Conservation (phyloP, 139 green algal species). For the Nannochloris sp. region DNA sequence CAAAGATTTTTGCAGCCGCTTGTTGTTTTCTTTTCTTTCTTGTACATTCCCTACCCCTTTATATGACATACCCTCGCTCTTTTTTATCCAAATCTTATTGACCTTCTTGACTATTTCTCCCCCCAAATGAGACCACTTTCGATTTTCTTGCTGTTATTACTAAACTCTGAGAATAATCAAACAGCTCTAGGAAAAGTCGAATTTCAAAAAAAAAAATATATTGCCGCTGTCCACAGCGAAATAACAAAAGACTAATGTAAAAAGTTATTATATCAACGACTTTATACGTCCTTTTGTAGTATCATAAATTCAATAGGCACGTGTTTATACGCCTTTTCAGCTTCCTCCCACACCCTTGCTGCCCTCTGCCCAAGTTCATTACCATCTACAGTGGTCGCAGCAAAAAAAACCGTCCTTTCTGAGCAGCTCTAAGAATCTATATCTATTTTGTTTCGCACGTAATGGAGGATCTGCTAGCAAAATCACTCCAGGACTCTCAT, state of each 20-base stretch:
- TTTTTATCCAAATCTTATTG: no score
- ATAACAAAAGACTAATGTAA: not conserved
- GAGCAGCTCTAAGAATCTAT: constrained; percentile 32
- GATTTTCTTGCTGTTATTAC: no score
- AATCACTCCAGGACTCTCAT: not conserved
- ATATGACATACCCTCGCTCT: no score
- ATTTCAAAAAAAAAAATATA: not conserved
- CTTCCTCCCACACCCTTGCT: constrained; percentile 5
- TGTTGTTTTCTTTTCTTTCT: no score
- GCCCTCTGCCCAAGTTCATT: constrained; percentile 1
- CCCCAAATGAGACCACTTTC: no score
- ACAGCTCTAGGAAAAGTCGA: not conserved
- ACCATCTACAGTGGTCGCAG: no score
- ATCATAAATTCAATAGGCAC: constrained; percentile 12
- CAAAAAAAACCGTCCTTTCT: constrained; percentile 6
- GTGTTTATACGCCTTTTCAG: not conserved
- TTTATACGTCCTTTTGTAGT: no score
- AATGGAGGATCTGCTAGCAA: constrained; percentile 41
- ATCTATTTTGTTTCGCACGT: constrained; percentile 35
- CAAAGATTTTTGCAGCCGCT: no score
- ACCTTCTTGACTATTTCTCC: no score
- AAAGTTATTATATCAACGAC: not conserved
- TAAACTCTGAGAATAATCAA: no score
- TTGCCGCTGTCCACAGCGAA: no score
- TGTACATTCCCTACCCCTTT: no score